Base-by-base conservation (phyloP, 768 basidiomycete species). In the Mycena polygramma region DNA sequence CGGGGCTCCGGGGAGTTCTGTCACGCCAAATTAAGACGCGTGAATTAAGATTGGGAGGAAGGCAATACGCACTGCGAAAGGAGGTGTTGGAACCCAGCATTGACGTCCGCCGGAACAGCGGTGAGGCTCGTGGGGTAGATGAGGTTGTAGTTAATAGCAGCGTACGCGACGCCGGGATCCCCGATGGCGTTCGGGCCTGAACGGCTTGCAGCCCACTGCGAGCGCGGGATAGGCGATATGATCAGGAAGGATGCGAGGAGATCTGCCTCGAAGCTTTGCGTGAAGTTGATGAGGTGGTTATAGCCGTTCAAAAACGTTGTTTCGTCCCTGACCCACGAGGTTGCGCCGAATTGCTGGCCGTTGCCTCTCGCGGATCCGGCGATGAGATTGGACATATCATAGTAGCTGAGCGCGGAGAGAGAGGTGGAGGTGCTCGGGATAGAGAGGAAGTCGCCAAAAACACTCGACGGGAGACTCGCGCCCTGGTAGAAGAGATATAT, bases 371-470 rank as follows among this genome's bases (percentile, higher is more conserved):
- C 73, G 8, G 73, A 75, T 2, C 79, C 79, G 0, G 74, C 59
- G 43, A 83, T 71, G 24, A 78, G 62, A 24, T 70, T 74, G 41
- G 79, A 73, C 11, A 81, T 78, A 63, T 83, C 81, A n/a, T 78
- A 64, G 59, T 83, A 84, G 63, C 81, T 82, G 37, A 80, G 72
- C 8, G 82, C 76, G 1, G 75, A 74, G 13, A 82, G 63, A n/a
- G 76, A 57, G 14, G 71, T 71, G 55, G 73, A 70, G 19, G 74
- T 74, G 6, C 77, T 62, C 7, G 82, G 81, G 35, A 85, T 79
- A 37, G 79, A 72, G n/a, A 84, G 75, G 68, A 85, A 82, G 57
- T 82, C 80, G 13, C 79, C 79, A 65, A 81, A 85, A 36, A 81
- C 78, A 26, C 67, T 64, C 9, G 66, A 30, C 2, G 82, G 82